Evolutionary conservation across 106 monocot genomes (phyloP).

Genomic region (Narthecium ossifragum): DNA sequence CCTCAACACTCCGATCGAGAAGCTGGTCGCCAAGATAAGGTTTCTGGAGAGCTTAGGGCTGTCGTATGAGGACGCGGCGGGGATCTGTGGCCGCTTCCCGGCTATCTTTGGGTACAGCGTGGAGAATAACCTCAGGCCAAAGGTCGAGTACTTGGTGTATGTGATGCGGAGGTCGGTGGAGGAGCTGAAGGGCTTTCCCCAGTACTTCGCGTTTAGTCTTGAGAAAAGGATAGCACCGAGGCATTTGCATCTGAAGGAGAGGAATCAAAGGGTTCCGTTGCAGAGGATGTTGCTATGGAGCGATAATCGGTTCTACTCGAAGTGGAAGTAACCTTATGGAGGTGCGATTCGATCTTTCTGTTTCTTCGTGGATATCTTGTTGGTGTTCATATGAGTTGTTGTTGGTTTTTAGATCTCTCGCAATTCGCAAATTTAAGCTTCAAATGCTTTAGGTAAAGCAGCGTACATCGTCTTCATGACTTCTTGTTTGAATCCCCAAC

Average conservation of each 20-base stretch:
- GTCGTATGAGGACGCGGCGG: constrained; percentile 16
- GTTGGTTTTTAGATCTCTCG: too few relatives aligned
- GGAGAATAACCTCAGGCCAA: constrained; percentile 52
- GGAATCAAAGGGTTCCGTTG: constrained; percentile 8
- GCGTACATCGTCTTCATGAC: too few relatives aligned
- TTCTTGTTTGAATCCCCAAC: too few relatives aligned
- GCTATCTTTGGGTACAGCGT: constrained; percentile 51
- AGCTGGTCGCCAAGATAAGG: constrained; percentile 30
- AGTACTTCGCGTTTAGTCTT: constrained; percentile 45
- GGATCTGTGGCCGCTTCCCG: constrained; percentile 30
- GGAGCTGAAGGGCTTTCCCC: constrained; percentile 43
- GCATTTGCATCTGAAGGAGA: constrained; percentile 29
- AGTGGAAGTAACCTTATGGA: constrained; percentile 30
- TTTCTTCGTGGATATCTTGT: too few relatives aligned
- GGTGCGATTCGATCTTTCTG: too few relatives aligned
- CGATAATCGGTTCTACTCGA: constrained; percentile 18
- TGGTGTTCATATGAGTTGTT: too few relatives aligned
- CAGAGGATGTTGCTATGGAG: constrained; percentile 24
- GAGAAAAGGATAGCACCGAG: constrained; percentile 35
- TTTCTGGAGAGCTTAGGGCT: constrained; percentile 34
- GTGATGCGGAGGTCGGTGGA: constrained; percentile 37
- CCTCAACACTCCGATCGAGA: constrained; percentile 42
- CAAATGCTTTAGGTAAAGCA: too few relatives aligned
- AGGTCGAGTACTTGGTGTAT: constrained; percentile 41
- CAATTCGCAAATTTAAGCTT: too few relatives aligned